These are phyloP conservation scores for Fusarium avenaceum DNA, from an alignment of 2,329 filamentous ascomycete genomes.

Conservation along the genomic window DNA sequence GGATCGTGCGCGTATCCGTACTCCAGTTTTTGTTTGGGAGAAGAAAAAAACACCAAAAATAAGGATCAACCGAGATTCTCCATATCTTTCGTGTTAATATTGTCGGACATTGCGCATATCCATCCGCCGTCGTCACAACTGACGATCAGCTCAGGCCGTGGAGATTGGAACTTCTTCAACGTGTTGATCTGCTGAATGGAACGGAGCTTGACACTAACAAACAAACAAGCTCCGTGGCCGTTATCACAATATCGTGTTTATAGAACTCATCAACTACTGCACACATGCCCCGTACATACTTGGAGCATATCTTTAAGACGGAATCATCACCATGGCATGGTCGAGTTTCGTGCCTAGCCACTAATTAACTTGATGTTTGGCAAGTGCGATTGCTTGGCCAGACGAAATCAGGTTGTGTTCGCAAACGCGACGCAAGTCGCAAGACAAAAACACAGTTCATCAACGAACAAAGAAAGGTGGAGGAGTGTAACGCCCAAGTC, in stretches of 20 bases:
- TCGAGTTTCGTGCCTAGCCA: too few species aligned
- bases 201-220: background rate
- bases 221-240: constrained; percentile 14
- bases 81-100: constrained; percentile 33
- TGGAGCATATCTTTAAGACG: background rate
- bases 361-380: too few species aligned
- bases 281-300: background rate
- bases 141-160: constrained; percentile 11
- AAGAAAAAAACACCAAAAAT: constrained; percentile 33
- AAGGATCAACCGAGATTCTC: constrained; percentile 39
- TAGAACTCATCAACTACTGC: constrained; percentile 3
- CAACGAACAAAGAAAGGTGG: constrained; percentile 21
- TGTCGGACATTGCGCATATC: constrained; percentile 7
- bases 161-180: constrained; percentile 3
- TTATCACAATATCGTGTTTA: constrained; percentile 20
- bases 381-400: background rate
- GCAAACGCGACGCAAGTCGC: background rate
- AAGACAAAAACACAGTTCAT: background rate
- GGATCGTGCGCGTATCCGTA: constrained; percentile 30
- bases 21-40: background rate
- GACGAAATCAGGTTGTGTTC: constrained; percentile 2
- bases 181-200: constrained; percentile 13
- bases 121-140: constrained; percentile 3
- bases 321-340: too few species aligned
- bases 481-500: constrained; percentile 10